phyloP scores from a whole-genome alignment of 164 flowering plant species.

The Amborella trichopoda region DNA sequence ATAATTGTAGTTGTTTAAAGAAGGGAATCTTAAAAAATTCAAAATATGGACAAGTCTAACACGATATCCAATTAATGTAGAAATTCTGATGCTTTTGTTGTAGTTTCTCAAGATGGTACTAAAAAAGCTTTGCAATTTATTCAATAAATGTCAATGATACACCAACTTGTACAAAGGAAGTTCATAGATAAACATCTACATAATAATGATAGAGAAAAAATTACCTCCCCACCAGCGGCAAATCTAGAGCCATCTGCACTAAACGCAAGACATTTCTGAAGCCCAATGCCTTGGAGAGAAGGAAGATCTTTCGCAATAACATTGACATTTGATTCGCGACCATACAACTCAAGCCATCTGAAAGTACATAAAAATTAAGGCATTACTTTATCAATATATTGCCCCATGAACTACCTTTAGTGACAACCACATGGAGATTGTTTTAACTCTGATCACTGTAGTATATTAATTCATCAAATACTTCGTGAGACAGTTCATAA shows the following conservation, averaged over 20 bases:
- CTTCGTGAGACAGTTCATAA: not conserved
- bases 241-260: conserved; percentile 87
- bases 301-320: conserved; percentile 37
- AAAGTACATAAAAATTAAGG: not conserved
- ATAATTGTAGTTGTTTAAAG: not conserved
- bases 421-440: too few relatives aligned
- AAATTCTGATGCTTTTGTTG: not conserved
- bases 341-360: conserved; percentile 64
- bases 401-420: too few relatives aligned
- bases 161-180: not conserved
- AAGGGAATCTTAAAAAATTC: not conserved
- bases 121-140: too few relatives aligned
- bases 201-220: not conserved
- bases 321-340: conserved; percentile 30
- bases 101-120: too few relatives aligned
- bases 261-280: conserved; percentile 71
- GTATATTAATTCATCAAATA: not conserved
- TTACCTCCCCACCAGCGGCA: conserved; percentile 83
- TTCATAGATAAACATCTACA: not conserved
- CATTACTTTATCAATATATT: not conserved
- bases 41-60: not conserved
- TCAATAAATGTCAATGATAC: too few relatives aligned
- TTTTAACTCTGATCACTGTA: too few relatives aligned
- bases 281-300: conserved; percentile 59
- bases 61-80: not conserved